These are phyloP conservation scores for Raffaelea ambrosiae DNA, from an alignment of 2,329 filamentous ascomycete species.

Conservation along the genomic window DNA sequence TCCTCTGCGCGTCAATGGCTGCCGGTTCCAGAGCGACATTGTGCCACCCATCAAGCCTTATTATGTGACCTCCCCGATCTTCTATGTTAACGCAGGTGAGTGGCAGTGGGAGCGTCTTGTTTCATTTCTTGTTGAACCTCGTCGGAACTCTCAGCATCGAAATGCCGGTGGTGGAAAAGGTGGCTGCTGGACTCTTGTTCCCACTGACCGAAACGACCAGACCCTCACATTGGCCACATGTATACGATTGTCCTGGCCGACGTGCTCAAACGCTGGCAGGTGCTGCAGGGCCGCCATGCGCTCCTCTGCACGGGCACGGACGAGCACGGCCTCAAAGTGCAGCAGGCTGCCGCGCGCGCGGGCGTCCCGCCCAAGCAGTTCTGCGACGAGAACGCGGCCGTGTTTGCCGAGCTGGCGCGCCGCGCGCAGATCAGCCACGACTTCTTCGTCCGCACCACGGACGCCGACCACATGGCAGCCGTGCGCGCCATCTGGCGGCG, in stretches of 20 bases:
- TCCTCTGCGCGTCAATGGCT: background rate
- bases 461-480: constrained; percentile 69
- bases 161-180: too few relatives aligned
- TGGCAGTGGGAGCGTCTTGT: too few relatives aligned
- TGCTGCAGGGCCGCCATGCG: constrained; percentile 52
- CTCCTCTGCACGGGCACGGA: constrained; percentile 86
- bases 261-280: constrained; percentile 85
- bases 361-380: constrained; percentile 71
- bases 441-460: constrained; percentile 88
- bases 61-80: constrained; percentile 95
- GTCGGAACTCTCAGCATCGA: too few relatives aligned
- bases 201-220: constrained; percentile 32
- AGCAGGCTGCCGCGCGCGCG: constrained; percentile 69
- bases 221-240: constrained; percentile 89
- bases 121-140: too few relatives aligned
- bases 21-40: constrained; percentile 5
- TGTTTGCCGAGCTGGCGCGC: constrained; percentile 67
- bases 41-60: constrained; percentile 57
- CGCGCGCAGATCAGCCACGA: constrained; percentile 66
- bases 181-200: too few relatives aligned
- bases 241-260: constrained; percentile 90
- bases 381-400: constrained; percentile 74
- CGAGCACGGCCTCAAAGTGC: constrained; percentile 96
- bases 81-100: constrained; percentile 93
- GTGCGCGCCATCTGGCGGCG: constrained; percentile 86